These are phyloP conservation scores for Xerocomus brunneocitrinus DNA, from an alignment of 768 basidiomycete species.

Conservation along the genomic window DNA sequence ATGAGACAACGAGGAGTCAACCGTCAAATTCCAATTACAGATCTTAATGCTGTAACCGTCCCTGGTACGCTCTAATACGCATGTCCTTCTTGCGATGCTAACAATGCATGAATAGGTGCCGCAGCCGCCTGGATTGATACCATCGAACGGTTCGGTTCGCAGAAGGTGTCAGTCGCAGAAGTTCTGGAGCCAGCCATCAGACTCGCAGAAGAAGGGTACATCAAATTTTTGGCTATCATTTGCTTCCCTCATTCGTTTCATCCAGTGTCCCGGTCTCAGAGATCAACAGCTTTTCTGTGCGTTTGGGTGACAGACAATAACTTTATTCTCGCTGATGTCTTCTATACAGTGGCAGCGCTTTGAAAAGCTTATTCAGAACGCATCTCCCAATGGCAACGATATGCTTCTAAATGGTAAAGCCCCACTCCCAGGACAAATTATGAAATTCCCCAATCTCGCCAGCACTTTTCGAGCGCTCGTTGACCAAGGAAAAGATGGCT, in stretches of 20 bases:
- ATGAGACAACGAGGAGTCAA: slow-evolving; percentile 63
- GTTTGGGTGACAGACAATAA: slow-evolving; percentile 12
- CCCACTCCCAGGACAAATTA: slow-evolving; percentile 80
- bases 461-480: slow-evolving; percentile 78
- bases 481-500: slow-evolving; percentile 82
- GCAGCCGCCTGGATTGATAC: slow-evolving; percentile 95
- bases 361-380: slow-evolving; percentile 68
- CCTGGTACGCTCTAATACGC: slow-evolving; percentile 45
- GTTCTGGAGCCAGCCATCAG: slow-evolving; percentile 86
- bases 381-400: slow-evolving; percentile 81
- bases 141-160: slow-evolving; percentile 75
- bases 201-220: slow-evolving; percentile 86
- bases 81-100: slow-evolving; percentile 1
- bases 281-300: slow-evolving; percentile 57
- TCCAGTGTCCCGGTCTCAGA: slow-evolving; percentile 83
- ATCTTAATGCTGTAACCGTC: slow-evolving; percentile 90
- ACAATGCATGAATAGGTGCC: slow-evolving; percentile 52
- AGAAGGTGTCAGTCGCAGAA: slow-evolving; percentile 56
- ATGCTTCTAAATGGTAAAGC: slow-evolving; percentile 85
- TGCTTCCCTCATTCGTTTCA: not conserved
- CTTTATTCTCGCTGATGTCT: slow-evolving; percentile 2
- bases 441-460: slow-evolving; percentile 77
- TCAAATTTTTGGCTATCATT: not conserved
- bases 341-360: slow-evolving; percentile 41
- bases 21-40: slow-evolving; percentile 67